Evolutionary conservation across 2,329 filamentous ascomycete genomes (phyloP), one percentile per base, ranked within the genome.

Genomic region (Xenoacremonium recifei): DNA sequence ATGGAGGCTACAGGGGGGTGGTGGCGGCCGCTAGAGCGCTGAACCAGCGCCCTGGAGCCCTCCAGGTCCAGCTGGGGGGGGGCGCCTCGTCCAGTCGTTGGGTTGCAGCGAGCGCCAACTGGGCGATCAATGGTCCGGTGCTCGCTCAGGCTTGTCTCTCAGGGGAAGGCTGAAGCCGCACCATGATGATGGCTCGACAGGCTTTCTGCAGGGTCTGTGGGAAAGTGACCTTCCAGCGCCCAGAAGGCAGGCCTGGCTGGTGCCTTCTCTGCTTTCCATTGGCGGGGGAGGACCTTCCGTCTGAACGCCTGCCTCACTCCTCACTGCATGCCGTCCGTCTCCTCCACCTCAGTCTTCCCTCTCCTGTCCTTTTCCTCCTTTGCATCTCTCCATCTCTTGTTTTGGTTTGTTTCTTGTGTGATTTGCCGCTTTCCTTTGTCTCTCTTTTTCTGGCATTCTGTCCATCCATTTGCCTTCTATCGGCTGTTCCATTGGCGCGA

Each of bases 361-460:
- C 33, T 39, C 37, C 40, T 47, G 50, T 48, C 43, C 42, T 48
- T 43, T 37, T 39, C n/a, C 21, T 50, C 19, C 41, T 12, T 44
- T 41, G 25, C 45, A 53, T 57, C 47, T 38, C 46, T 53, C 44
- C 45, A 45, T 34, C 42, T 49, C 42, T 47, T 45, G 39, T 42
- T 15, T 48, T 38, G 33, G 25, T 37, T 47, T 48, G 40, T 51
- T 51, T n/a, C n/a, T n/a, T n/a, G n/a, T n/a, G n/a, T n/a, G n/a
- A n/a, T 49, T 49, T 48, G 49, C 45, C 45, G 39, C 29, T 47
- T 44, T 46, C 42, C 37, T 37, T 21, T 35, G 44, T 21, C 35
- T 42, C 39, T 37, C 37, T 39, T 39, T 40, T 40, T 31, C 36
- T 37, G 29, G 19, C 15, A 20, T 39, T 42, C 31, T 30, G 20